Base-by-base conservation (phyloP, 1,139 yeast genomes). In the Ogataea hybrid region DNA sequence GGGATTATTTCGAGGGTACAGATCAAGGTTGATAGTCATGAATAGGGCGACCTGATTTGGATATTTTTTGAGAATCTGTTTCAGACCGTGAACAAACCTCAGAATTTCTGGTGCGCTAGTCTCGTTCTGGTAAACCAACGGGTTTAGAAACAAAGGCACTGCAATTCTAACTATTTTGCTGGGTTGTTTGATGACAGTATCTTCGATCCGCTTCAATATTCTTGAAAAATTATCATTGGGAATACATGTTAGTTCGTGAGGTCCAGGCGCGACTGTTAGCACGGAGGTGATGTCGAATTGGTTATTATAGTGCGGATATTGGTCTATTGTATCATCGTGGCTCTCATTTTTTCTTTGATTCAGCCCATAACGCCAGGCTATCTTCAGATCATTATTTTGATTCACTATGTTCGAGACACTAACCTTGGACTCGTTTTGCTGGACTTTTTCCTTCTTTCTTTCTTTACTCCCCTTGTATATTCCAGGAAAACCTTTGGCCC, bases 341-440 rank as follows among this genome's bases (percentile, higher is more conserved):
- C 32, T 35, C 10, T 43, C 44, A 2, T 16, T 21, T 6, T 47
- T 46, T 21, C 53, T 54, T 29, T 64, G 73, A 43, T 76, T 75
- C 33, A 81, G 61, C 0, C 88, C 88, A 54, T 87, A 87, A 56
- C 95, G 75, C 96, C 96, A 87, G 2, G 96, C 95, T 54, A 87
- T 87, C 58, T 81, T 84, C 69, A 87, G 64, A 51, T 83, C 86
- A 20, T 69, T 63, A 22, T 18, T 31, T n/a, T 30, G 34, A 20
- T 69, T 70, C 5, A 79, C 65, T 52, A 84, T 58, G 56, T 85
- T 85, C 25, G 83, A 78, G 4, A 85, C 90, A 42, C 87, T 79
- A 4, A 85, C 63, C 55, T 79, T 79, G 6, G 78, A 69, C 54
- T 83, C 83, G 47, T 83, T 78, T 44, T 74, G 77, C 20, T 67